Conservation (phyloP, 1,284 basidiomycete species). For the Fomitopsis betulina region DNA sequence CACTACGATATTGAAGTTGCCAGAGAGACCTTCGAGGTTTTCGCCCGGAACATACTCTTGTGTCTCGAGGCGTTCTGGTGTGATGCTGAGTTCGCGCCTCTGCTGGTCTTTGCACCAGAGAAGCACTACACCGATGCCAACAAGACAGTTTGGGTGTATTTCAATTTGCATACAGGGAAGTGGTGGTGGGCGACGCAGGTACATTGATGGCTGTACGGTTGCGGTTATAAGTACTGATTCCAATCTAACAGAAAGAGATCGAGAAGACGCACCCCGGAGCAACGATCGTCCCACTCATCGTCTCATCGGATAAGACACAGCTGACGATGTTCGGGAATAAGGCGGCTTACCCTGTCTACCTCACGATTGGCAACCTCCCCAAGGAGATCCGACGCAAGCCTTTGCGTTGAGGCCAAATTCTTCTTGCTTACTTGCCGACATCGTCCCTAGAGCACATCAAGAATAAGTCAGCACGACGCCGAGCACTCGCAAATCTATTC, state of each 20-base stretch:
- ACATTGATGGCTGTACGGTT: background rate
- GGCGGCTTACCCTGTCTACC: slow-evolving; percentile 32
- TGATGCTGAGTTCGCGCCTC: slow-evolving; percentile 2
- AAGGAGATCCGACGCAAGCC: slow-evolving; percentile 12
- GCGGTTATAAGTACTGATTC: no score
- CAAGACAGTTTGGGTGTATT: slow-evolving; percentile 17
- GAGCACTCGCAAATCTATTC: slow-evolving; percentile 13
- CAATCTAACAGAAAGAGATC: slow-evolving; percentile 24
- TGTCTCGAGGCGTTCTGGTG: slow-evolving; percentile 21
- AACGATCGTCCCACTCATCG: slow-evolving; percentile 35
- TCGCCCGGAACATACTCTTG: slow-evolving; percentile 24
- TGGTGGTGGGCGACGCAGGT: slow-evolving; percentile 38
- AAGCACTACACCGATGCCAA: slow-evolving; percentile 24
- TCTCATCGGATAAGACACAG: slow-evolving; percentile 26
- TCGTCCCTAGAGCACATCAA: slow-evolving; percentile 24
- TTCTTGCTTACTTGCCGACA: slow-evolving; percentile 34
- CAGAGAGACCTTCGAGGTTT: slow-evolving; percentile 22
- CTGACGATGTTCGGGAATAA: background rate
- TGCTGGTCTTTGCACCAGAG: slow-evolving; percentile 5
- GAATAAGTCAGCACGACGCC: slow-evolving; percentile 6
- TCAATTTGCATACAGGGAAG: slow-evolving; percentile 22
- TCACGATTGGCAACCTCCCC: background rate
- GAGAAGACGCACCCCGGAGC: slow-evolving; percentile 26
- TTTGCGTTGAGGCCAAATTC: slow-evolving; percentile 26
- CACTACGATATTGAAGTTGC: slow-evolving; percentile 17